phyloP scores from a whole-genome alignment of 2,329 filamentous ascomycete genomes.

The Cladophialophora yegresii region DNA sequence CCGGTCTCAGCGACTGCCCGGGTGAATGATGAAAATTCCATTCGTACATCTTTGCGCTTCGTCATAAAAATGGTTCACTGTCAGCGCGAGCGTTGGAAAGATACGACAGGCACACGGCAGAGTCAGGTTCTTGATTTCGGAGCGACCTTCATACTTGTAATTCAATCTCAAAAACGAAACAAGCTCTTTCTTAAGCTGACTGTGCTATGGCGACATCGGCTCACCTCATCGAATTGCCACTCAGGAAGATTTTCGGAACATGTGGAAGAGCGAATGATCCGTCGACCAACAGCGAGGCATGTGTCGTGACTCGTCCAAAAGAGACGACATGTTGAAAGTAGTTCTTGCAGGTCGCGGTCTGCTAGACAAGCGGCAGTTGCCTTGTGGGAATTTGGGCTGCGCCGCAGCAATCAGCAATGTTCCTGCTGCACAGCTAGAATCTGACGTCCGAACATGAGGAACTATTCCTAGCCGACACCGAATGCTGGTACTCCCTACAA shows the following conservation, averaged over 20 bases:
- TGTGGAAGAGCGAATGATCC: not conserved
- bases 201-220: not conserved
- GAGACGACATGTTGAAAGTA: not conserved
- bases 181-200: not conserved
- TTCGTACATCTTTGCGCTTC: conserved; percentile 1
- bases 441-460: not conserved
- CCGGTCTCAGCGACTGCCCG: conserved; percentile 31
- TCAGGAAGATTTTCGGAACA: not conserved
- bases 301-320: not conserved
- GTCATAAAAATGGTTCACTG: not conserved
- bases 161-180: not conserved
- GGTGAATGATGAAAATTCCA: not conserved
- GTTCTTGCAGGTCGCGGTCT: not conserved
- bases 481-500: not conserved
- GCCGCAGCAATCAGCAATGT: not conserved
- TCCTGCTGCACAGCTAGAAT: not conserved
- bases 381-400: not conserved
- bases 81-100: not conserved
- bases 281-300: not conserved
- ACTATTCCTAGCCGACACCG: not conserved
- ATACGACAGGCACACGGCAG: not conserved
- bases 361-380: not conserved
- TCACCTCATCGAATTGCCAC: not conserved
- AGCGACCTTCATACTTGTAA: conserved; percentile 3
- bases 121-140: not conserved